Evolutionary conservation across 1,284 basidiomycete genomes (phyloP).

Genomic region (Cutaneotrichosporon dermatis): DNA sequence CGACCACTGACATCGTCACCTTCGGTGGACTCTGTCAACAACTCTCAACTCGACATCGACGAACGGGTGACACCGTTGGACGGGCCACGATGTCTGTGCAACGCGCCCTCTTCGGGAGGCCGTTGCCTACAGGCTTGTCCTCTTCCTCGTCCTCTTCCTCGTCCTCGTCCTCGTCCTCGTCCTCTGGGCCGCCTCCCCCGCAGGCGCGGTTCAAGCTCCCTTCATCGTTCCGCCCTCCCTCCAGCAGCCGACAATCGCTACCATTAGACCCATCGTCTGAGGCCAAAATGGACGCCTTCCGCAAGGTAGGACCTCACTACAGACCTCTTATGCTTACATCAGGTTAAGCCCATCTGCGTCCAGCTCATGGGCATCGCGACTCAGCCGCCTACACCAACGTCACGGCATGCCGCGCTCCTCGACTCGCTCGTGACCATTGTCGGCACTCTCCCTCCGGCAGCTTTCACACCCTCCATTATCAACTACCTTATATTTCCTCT

Average conservation of each 20-base stretch:
- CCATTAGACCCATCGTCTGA: not conserved
- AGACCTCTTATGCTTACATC: not conserved
- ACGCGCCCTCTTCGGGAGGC: constrained; percentile 19
- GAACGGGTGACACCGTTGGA: too few species aligned
- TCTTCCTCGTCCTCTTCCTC: too few species aligned
- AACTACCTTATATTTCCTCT: constrained; percentile 83
- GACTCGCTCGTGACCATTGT: constrained; percentile 56
- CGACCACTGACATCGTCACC: not conserved
- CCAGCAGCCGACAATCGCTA: not conserved
- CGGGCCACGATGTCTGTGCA: constrained; percentile 7
- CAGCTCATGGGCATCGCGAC: constrained; percentile 65
- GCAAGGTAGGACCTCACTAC: constrained; percentile 22
- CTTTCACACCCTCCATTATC: constrained; percentile 61
- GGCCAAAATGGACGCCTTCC: constrained; percentile 37
- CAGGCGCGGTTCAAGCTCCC: too few species aligned
- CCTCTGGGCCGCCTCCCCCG: too few species aligned
- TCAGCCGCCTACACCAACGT: constrained; percentile 56
- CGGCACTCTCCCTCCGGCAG: constrained; percentile 47
- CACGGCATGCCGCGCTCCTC: constrained; percentile 56
- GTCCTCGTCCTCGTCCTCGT: too few species aligned
- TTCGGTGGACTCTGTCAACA: not conserved
- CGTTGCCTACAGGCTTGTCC: constrained; percentile 3
- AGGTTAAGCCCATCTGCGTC: constrained; percentile 75
- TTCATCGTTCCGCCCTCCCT: too few species aligned
- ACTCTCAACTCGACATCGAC: not conserved